Evolutionary conservation across 2,329 filamentous ascomycete genomes (phyloP), one percentile per base, ranked within the genome.

Genomic region (Verticillium isaacii): DNA sequence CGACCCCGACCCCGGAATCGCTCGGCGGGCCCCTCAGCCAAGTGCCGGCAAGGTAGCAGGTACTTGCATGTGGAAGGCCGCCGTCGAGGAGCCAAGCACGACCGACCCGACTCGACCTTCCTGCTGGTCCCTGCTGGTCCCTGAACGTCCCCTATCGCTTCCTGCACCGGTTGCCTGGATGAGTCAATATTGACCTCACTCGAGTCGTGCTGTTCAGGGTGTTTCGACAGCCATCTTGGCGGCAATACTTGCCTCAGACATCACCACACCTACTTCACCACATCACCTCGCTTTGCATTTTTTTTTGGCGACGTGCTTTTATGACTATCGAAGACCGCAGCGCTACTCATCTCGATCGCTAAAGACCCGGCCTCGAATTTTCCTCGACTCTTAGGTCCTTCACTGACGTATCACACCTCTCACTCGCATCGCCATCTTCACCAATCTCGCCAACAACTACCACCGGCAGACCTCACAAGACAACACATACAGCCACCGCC

Each of bases 281-380:
- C n/a, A 25, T 17, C 11, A 54, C 17, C n/a, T 12, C 9, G 29
- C 29, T 29, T 29, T 29, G 29, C 29, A 29, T 29, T 29, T 29
- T 29, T 29, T 29, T 29, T 29, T 6, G 29, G 29, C 29, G 29
- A 29, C 29, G 29, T 39, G 7, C 37, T 17, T 39, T 39, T 14
- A 39, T 17, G 17, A 39, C 12, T 9, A 5, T 39, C 37, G 32
- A 23, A 9, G n/a, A 23, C 37, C 54, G 34, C 34, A 39, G 37
- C 32, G 57, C 45, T 58, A 36, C 56, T 63, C 60, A 59, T 56
- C 58, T 65, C 59, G 29, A 29, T 29, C 29, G 29, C 29, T 29
- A 29, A 29, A 29, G 29, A 29, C 29, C 29, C 29, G 5, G 29
- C 29, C 29, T 29, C 29, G 29, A 29, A 29, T 29, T 29, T 29